Evolutionary conservation across 768 basidiomycete genomes (phyloP), one percentile per base, ranked within the genome.

Genomic region (Erythrobasidium yunnanense): DNA sequence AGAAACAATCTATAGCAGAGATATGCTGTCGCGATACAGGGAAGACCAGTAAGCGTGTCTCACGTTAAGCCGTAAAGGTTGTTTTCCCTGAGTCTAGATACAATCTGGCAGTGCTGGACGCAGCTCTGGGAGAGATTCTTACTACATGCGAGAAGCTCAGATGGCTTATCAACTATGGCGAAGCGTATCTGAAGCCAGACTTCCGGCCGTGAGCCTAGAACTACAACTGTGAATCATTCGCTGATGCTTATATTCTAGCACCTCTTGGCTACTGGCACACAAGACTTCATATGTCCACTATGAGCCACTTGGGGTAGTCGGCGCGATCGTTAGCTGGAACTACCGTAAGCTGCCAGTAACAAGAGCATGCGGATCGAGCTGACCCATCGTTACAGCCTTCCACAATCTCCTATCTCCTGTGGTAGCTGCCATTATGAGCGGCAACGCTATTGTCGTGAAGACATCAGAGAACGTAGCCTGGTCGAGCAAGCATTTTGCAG

Each of bases 351-450:
- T 4, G 35, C 42, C 20, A 33, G 29, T 55, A 25, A 0, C 4
- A 35, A 49, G 51, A 45, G 33, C 18, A 20, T 33, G 46, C 50
- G 65, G 25, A 60, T 66, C 45, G 53, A 8, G n/a, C 54, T 67
- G 5, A 22, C 25, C 27, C 34, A 4, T 18, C 46, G 7, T 52
- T n/a, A 17, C 70, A 91, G 90, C 90, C 33, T 77, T 96, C 65
- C 93, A 97, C 76, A 97, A 97, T 73, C 83, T 87, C 0, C 87
- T 90, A 82, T 91, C 90, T 0, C 93, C 93, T 1, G 90, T 99
- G 66, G 78, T 97, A 30, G 89, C 93, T 4, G 81, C 86, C 7
- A 80, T 99, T 38, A 93, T 95, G 75, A 80, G 91, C 6, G 95
- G 93, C 4, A 93, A 97, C 73, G 85, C 81, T 23, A 79, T 93